Base-by-base conservation (phyloP, 2,329 filamentous ascomycete genomes). In the Myriosclerotinia curreyana region DNA sequence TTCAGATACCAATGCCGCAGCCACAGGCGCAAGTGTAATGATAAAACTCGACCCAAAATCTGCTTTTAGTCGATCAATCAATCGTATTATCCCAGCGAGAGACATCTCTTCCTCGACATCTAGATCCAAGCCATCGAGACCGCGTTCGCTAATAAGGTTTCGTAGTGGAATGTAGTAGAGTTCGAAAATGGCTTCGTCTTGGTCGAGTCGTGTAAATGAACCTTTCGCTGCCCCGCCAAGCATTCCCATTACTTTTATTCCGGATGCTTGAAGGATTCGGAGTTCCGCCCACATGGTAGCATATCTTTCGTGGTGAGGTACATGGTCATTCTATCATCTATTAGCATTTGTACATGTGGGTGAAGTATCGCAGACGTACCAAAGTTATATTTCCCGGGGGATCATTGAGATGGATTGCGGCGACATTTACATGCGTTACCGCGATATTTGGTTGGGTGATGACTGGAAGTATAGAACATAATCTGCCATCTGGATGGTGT, bases 171-270 rank as follows among this genome's bases (percentile, higher is more conserved):
- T 72, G 73, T 96, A 95, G 77, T 89, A 92, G 20, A 78, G 75
- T 76, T 96, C 89, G 72, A 96, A 96, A 31, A 80, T 78, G 60
- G 82, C 78, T 36, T 78, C 76, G 64, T 85, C 84, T 4, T 87
- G 82, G 64, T 77, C 76, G 22, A 87, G 78, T 63, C 84, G 80
- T 56, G 80, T 78, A 73, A 84, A 96, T 15, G 86, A 89, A 14
- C 92, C 93, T 65, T 83, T 82, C 0, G 91, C 92, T 2, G 92
- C 92, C 20, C 93, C 93, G 48, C 93, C 93, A 1, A 96, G 80
- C 90, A 97, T 95, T 62, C 86, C 91, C 74, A 96, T 81, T 15
- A 96, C 86, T 71, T 89, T 92, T 67, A 96, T 82, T 50, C 92
- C 92, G 8, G 82, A 81, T 2, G 83, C 83, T 74, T 95, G 89